Evolutionary conservation across 768 basidiomycete species (phyloP).

Genomic region (Lactarius hatsudake): DNA sequence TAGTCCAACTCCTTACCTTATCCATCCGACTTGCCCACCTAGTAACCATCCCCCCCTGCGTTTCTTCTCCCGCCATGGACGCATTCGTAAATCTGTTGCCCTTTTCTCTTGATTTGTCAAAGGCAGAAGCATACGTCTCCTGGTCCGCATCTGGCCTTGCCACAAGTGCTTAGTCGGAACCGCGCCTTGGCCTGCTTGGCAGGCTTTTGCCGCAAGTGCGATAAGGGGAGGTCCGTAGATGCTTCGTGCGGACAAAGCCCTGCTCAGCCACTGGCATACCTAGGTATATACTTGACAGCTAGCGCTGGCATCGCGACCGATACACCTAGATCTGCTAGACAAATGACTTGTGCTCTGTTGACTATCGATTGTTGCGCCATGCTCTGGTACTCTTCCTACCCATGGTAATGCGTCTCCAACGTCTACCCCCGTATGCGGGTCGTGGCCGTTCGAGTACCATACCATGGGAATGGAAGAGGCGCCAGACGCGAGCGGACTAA

Average conservation of each 20-base stretch:
- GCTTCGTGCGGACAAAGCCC: not conserved
- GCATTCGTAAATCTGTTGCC: not conserved
- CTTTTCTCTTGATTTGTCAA: not conserved
- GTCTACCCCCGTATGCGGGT: constrained; percentile 15
- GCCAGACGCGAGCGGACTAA: constrained; percentile 27
- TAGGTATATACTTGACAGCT: not conserved
- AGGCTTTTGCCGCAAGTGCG: not conserved
- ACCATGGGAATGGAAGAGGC: constrained; percentile 52
- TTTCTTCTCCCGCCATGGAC: not conserved
- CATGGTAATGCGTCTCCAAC: constrained; percentile 30
- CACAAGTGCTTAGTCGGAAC: not conserved
- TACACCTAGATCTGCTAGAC: not conserved
- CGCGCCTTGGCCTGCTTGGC: not conserved
- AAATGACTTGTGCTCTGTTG: not conserved
- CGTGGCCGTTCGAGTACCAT: constrained; percentile 34
- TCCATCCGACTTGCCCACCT: constrained; percentile 17
- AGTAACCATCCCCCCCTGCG: not conserved
- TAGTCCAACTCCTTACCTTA: constrained; percentile 13
- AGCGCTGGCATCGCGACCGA: not conserved
- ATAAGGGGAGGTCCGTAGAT: not conserved
- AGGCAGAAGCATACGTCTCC: not conserved
- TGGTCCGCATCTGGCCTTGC: not conserved
- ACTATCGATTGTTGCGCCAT: constrained; percentile 6
- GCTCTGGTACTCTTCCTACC: constrained; percentile 35
- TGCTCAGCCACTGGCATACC: not conserved